Percentiles rank a stretch among this genome's conserved stretches.
Conservation (phyloP, 176 grass and related monocot genomes). For the Melocanna baccifera region DNA sequence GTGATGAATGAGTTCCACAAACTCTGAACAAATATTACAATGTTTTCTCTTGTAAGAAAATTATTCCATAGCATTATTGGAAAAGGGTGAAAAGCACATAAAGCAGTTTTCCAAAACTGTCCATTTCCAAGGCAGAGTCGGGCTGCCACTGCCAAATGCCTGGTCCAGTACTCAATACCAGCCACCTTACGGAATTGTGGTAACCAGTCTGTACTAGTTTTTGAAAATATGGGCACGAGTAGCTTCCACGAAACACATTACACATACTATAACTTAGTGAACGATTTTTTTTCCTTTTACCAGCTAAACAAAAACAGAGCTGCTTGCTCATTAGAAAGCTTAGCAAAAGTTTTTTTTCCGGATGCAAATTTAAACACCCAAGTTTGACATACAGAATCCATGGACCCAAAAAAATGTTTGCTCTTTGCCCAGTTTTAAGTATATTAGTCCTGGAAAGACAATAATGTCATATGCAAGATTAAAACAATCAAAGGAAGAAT, state of each 20-base stretch:
- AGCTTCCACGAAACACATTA: not conserved
- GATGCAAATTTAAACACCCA: not conserved
- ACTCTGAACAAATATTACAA: not conserved
- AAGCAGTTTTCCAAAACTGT: not conserved
- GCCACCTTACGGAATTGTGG: not conserved
- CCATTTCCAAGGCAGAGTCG: not conserved
- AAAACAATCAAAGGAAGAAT: conserved; percentile 30
- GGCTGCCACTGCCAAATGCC: not conserved
- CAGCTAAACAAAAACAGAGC: not conserved
- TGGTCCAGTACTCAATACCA: not conserved
- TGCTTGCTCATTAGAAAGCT: not conserved
- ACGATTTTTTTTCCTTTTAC: not conserved
- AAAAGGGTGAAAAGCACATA: not conserved
- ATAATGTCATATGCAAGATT: conserved; percentile 3
- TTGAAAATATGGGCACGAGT: not conserved
- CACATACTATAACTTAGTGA: not conserved
- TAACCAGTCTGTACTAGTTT: not conserved
- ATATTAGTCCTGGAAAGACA: conserved; percentile 26
- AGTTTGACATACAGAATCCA: not conserved
- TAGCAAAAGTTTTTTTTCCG: not conserved
- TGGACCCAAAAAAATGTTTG: not conserved
- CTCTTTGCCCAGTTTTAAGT: conserved; percentile 20
- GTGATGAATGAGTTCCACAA: not conserved
- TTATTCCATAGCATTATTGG: not conserved
- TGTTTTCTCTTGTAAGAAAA: not conserved